A percentile compares a stretch with the other conserved stretches of the same genome.
These are phyloP conservation scores for Ambrosiella xylebori DNA, from an alignment of 2,329 filamentous ascomycete genomes.

Conservation along the genomic window DNA sequence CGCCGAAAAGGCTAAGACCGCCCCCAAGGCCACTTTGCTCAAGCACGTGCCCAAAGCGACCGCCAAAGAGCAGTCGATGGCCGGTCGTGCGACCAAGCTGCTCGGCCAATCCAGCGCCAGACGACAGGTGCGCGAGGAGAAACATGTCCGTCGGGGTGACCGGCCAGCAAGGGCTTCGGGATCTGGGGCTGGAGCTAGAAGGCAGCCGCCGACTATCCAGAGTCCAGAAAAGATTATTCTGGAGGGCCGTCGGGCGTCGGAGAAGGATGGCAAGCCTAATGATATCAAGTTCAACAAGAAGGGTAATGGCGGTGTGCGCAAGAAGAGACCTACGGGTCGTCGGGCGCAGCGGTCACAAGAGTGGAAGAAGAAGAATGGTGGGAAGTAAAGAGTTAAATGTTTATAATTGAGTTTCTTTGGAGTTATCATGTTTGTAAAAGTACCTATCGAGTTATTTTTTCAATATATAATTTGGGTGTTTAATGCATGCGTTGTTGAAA, in stretches of 20 bases:
- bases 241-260: constrained; percentile 59
- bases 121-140: constrained; percentile 21
- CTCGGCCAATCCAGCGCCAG: constrained; percentile 51
- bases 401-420: background rate
- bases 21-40: constrained; percentile 23
- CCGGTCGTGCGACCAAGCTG: constrained; percentile 58
- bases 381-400: background rate
- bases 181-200: constrained; percentile 12
- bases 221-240: constrained; percentile 58
- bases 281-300: constrained; percentile 43
- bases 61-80: constrained; percentile 49
- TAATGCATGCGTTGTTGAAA: background rate
- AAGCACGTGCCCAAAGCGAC: constrained; percentile 55
- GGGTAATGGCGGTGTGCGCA: constrained; percentile 24
- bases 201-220: constrained; percentile 24
- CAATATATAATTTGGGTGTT: background rate
- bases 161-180: constrained; percentile 12
- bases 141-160: background rate
- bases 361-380: constrained; percentile 27
- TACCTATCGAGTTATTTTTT: background rate
- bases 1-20: constrained; percentile 22
- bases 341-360: constrained; percentile 25
- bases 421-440: background rate
- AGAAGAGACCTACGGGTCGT: constrained; percentile 23
- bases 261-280: constrained; percentile 45